Evolutionary conservation across 345 rosid genomes (phyloP), one percentile per base, ranked within the genome.

Genomic region (Euphorbia tirucalli): DNA sequence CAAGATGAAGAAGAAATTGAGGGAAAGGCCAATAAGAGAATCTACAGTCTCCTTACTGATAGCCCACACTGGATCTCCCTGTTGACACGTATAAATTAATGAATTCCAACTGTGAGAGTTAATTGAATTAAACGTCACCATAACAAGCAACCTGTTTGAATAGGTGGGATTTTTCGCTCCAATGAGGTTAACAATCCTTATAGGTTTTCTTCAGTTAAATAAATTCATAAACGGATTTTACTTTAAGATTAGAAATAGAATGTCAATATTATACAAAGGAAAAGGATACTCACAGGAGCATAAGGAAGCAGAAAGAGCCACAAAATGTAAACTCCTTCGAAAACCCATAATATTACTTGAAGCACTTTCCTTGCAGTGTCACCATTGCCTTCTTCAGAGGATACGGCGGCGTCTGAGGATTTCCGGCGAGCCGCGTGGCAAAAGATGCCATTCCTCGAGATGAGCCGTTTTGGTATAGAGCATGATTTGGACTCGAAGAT

Each of bases 51-150:
- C 89, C 3, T 89, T 72, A 76, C 93, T 89, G 71, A 92, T 88
- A 5, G 88, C 91, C 96, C 97, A 92, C 65, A 92, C 96, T 3
- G 97, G 97, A 85, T 95, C 96, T 66, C 97, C 96, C 97, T 92
- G 85, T 74, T 46, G 22, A 31, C 6, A 60, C 1, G 19, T 58
- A 58, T 24, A 58, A 58, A 24, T 10, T 58, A 18, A 58, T 24
- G 32, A 24, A 2, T 10, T 55, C 14, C 22, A 24, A 24, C 61
- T 19, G 4, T 27, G 63, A 30, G n/a, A 64, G n/a, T 64, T 9
- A 3, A 64, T 46, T 16, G 44, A 61, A 31, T 15, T 28, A 59
- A 59, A 28, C 39, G 14, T 11, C 10, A 30, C 22, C 64, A 60
- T 11, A 60, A 61, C 65, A 61, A 35, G 44, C 27, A 61, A 61